Percentiles rank a stretch among this genome's conserved stretches.
These are phyloP conservation scores for Microbotryomycetes sp. DNA, from an alignment of 1,284 basidiomycete species.

Conservation along the genomic window DNA sequence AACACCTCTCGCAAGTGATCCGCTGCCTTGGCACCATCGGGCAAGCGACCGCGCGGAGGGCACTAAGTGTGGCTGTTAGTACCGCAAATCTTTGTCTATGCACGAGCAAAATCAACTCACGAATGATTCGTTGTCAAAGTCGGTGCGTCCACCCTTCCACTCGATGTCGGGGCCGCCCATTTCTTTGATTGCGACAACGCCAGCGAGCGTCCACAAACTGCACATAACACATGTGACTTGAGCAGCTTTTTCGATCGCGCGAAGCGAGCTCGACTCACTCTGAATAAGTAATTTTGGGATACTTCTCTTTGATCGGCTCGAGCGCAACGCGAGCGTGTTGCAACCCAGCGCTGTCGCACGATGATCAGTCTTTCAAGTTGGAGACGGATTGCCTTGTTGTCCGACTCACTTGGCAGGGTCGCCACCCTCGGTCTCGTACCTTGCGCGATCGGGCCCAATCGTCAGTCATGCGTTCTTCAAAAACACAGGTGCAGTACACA, in stretches of 20 bases:
- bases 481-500: background rate
- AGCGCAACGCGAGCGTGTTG: slow-evolving; percentile 72
- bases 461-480: background rate
- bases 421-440: slow-evolving; percentile 73
- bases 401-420: slow-evolving; percentile 64
- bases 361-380: too few species aligned
- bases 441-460: slow-evolving; percentile 33
- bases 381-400: too few species aligned
- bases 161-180: slow-evolving; percentile 74
- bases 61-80: slow-evolving; percentile 10
- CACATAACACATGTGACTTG: too few species aligned
- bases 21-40: slow-evolving; percentile 75
- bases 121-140: slow-evolving; percentile 52
- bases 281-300: slow-evolving; percentile 86
- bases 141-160: slow-evolving; percentile 85
- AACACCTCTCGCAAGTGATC: slow-evolving; percentile 87
- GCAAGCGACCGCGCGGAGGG: slow-evolving; percentile 86
- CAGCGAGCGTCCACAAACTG: slow-evolving; percentile 70
- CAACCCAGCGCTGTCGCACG: slow-evolving; percentile 21
- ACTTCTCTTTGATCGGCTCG: slow-evolving; percentile 79
- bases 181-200: slow-evolving; percentile 69
- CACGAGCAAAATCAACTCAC: background rate
- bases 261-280: slow-evolving; percentile 44
- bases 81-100: background rate
- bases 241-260: background rate